Percentiles rank a stretch among this genome's conserved stretches.
These are phyloP conservation scores for Debaryomyces coudertii DNA, from an alignment of 1,139 yeast species.

Conservation along the genomic window DNA sequence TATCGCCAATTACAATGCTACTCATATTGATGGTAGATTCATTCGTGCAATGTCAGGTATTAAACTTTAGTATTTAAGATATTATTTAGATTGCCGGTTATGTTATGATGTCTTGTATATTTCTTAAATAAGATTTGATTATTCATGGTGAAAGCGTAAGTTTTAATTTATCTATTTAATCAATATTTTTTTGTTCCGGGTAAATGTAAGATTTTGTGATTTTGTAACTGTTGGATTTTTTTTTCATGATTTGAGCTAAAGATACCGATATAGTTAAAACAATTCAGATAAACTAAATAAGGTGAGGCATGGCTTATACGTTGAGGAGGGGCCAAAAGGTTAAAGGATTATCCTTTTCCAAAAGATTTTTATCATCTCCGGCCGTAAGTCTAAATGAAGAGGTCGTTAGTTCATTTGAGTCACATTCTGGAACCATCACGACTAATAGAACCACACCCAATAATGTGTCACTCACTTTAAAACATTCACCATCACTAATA, in stretches of 20 bases:
- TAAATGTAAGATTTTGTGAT: constrained; percentile 2
- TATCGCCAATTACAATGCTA: constrained; percentile 58
- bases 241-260: not conserved
- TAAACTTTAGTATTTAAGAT: constrained; percentile 11
- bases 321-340: constrained; percentile 7
- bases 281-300: not conserved
- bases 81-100: too few relatives aligned
- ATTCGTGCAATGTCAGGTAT: constrained; percentile 12
- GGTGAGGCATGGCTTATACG: constrained; percentile 4
- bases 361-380: constrained; percentile 10
- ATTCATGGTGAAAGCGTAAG: not conserved
- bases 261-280: not conserved
- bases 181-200: not conserved
- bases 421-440: constrained; percentile 1
- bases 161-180: not conserved
- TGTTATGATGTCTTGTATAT: too few relatives aligned
- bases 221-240: constrained; percentile 1
- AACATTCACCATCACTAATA: constrained; percentile 13
- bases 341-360: constrained; percentile 4
- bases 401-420: constrained; percentile 4
- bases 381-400: constrained; percentile 11
- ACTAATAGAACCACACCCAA: not conserved
- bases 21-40: constrained; percentile 35
- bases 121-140: too few relatives aligned
- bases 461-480: constrained; percentile 2